Conservation (phyloP, 768 basidiomycete species). For the Suillus fuscotomentosus region DNA sequence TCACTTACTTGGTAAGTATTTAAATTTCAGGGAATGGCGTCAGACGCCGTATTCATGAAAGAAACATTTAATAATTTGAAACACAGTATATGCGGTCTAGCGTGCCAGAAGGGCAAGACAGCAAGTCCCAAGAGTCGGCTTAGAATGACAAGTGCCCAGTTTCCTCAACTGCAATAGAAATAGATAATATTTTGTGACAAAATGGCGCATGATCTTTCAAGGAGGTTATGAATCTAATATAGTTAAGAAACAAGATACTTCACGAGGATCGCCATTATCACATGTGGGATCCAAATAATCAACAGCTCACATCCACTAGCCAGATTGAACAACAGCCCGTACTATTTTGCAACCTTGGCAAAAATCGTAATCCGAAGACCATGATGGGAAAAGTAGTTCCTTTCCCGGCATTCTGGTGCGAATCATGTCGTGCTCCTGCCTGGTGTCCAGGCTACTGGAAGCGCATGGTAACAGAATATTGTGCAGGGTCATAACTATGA, state of each 20-base stretch:
- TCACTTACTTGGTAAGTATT: not conserved
- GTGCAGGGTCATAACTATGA: not conserved
- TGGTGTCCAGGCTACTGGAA: not conserved
- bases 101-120: not conserved
- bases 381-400: not conserved
- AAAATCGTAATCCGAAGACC: not conserved
- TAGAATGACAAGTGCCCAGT: not conserved
- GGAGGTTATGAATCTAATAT: not conserved
- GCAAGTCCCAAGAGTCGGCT: not conserved
- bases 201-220: not conserved
- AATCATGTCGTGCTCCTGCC: not conserved
- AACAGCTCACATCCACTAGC: not conserved
- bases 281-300: not conserved
- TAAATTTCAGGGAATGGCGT: not conserved
- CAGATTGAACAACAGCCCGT: not conserved
- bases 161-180: too few relatives aligned
- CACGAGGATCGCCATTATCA: not conserved
- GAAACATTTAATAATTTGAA: not conserved
- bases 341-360: not conserved
- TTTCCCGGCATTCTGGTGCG: not conserved
- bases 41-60: not conserved
- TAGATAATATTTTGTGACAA: not conserved
- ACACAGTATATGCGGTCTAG: not conserved
- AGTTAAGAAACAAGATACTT: not conserved
- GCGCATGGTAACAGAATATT: not conserved